phyloP scores from a whole-genome alignment of 2,329 filamentous ascomycete genomes.

The Colletotrichum trifolii region DNA sequence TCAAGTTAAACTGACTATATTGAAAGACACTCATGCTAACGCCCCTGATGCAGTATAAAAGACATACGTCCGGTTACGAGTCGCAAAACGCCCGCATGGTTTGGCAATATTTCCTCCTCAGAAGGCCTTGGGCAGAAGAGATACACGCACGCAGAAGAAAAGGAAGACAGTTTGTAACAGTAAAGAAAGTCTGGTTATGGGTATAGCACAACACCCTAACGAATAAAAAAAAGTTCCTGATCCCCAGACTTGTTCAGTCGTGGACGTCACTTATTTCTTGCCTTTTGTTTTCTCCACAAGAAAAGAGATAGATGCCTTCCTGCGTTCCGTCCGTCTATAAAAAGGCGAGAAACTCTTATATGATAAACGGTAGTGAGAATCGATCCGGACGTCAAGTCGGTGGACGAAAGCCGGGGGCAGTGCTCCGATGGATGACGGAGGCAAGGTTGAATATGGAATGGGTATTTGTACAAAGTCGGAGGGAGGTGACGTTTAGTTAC shows the following conservation, averaged over 20 bases:
- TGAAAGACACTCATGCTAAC: conserved; percentile 32
- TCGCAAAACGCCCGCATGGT: conserved; percentile 4
- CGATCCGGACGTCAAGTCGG: conserved; percentile 35
- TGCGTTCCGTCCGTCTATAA: conserved; percentile 35
- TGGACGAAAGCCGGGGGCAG: conserved; percentile 3
- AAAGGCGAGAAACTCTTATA: conserved; percentile 19
- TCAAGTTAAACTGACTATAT: conserved; percentile 29
- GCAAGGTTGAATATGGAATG: conserved; percentile 9
- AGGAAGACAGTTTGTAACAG: conserved; percentile 15
- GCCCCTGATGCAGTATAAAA: conserved; percentile 32
- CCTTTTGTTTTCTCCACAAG: neutral
- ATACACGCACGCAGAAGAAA: neutral
- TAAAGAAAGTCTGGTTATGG: conserved; percentile 35
- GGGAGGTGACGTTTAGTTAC: conserved; percentile 10
- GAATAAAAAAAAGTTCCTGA: neutral
- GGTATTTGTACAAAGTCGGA: conserved; percentile 31
- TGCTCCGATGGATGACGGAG: conserved; percentile 6
- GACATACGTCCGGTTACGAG: neutral
- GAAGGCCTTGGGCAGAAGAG: too few relatives aligned
- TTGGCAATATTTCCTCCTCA: too few relatives aligned
- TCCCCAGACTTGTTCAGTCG: neutral
- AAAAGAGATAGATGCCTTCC: conserved; percentile 10
- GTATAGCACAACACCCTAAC: conserved; percentile 30
- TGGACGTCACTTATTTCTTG: neutral
- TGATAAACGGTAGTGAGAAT: conserved; percentile 27